These are phyloP conservation scores for Pascua sp. DNA, from an alignment of 1,284 basidiomycete genomes.

Conservation along the genomic window DNA sequence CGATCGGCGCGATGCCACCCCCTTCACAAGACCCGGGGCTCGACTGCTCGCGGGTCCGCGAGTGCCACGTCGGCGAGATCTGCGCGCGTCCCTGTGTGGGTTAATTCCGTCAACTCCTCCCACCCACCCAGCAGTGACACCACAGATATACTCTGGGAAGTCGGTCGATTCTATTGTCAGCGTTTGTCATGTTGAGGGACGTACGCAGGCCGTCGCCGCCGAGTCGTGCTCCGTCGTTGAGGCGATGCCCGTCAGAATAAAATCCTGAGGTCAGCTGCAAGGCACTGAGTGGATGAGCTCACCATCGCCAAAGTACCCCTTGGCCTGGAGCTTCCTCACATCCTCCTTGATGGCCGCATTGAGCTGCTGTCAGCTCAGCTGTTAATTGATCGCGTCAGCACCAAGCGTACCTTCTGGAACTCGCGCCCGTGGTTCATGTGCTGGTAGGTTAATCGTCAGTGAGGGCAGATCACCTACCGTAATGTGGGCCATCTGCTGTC, in stretches of 20 bases:
- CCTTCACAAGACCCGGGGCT: conserved; percentile 34
- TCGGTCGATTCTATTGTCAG: conserved; percentile 28
- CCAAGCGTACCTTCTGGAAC: conserved; percentile 38
- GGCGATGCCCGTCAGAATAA: conserved; percentile 43
- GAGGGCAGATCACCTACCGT: conserved; percentile 19
- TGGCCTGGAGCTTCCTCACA: conserved; percentile 34
- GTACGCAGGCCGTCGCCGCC: conserved; percentile 39
- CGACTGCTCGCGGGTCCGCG: conserved; percentile 27
- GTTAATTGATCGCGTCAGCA: neutral
- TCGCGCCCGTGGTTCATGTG: conserved; percentile 50
- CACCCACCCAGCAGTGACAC: conserved; percentile 38
- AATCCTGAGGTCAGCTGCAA: conserved; percentile 28
- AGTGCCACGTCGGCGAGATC: conserved; percentile 22
- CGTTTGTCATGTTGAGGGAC: neutral
- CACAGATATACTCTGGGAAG: conserved; percentile 46
- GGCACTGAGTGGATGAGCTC: neutral
- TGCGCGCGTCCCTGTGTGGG: conserved; percentile 32
- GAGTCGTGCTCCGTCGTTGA: conserved; percentile 37
- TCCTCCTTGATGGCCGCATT: conserved; percentile 44
- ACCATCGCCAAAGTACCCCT: conserved; percentile 48
- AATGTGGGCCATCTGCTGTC: conserved; percentile 46
- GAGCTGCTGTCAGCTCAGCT: conserved; percentile 24
- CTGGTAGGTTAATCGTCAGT: conserved; percentile 14
- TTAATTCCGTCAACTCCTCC: neutral
- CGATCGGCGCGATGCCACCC: conserved; percentile 40